Conservation (phyloP, 768 basidiomycete genomes). For the Xerocomellus dryophilus region DNA sequence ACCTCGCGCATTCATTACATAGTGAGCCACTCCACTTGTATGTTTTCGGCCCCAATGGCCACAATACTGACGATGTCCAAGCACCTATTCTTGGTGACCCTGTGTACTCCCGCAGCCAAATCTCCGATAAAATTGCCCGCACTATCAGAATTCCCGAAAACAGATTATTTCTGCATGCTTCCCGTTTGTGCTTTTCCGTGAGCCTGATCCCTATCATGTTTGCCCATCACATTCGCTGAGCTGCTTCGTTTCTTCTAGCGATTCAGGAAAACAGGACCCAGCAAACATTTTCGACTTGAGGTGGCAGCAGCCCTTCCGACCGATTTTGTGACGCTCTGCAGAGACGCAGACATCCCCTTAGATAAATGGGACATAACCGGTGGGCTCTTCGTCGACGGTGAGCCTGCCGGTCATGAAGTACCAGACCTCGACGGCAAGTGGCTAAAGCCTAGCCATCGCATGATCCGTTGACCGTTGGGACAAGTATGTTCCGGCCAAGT, state of each 20-base stretch:
- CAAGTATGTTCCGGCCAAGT: constrained; percentile 2
- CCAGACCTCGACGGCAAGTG: constrained; percentile 40
- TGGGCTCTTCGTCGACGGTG: constrained; percentile 46
- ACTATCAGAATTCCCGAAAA: constrained; percentile 38
- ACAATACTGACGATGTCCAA: constrained; percentile 27
- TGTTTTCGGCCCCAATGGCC: not conserved
- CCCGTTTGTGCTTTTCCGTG: constrained; percentile 55
- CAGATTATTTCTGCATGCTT: constrained; percentile 61
- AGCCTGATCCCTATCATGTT: constrained; percentile 19
- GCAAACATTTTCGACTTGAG: constrained; percentile 50
- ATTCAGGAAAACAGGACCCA: constrained; percentile 42
- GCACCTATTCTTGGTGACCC: constrained; percentile 67
- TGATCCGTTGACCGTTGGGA: constrained; percentile 4
- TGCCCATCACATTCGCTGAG: constrained; percentile 1
- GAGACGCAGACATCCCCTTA: constrained; percentile 43
- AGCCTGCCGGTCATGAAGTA: constrained; percentile 34
- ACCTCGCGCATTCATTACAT: constrained; percentile 50
- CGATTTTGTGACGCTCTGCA: constrained; percentile 54
- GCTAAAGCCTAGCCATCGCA: constrained; percentile 22
- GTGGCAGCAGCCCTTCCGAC: constrained; percentile 56
- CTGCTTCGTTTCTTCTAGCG: constrained; percentile 35
- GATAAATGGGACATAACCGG: constrained; percentile 38
- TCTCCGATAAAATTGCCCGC: constrained; percentile 30
- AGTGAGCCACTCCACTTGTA: constrained; percentile 32
- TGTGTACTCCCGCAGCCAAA: constrained; percentile 42